A percentile compares a stretch with the other conserved stretches of the same genome.
Evolutionary conservation across 768 basidiomycete genomes (phyloP).

Genomic region (Coprinellus aureogranulatus): DNA sequence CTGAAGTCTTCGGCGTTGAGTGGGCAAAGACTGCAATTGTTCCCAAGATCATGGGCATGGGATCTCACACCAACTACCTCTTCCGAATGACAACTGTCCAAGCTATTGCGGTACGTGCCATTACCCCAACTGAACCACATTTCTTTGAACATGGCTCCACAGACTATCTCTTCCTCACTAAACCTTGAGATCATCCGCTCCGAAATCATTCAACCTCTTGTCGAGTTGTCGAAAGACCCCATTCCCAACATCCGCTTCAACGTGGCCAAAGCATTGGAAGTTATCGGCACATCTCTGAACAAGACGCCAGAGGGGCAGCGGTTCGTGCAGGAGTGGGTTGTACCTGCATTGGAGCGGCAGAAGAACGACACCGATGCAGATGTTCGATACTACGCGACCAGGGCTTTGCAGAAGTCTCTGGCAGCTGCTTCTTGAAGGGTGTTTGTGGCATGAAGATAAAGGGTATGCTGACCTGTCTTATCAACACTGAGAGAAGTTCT

Average conservation of each 20-base stretch:
- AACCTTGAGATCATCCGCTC: conserved; percentile 78
- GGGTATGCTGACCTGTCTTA: neutral
- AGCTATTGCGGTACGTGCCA: conserved; percentile 81
- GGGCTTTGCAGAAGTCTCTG: conserved; percentile 64
- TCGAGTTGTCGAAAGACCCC: conserved; percentile 80
- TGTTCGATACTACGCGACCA: conserved; percentile 89
- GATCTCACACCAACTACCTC: conserved; percentile 92
- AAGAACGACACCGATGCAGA: conserved; percentile 91
- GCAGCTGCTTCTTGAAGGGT: conserved; percentile 11
- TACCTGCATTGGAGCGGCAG: conserved; percentile 83
- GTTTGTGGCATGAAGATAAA: neutral
- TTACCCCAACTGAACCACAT: conserved; percentile 10
- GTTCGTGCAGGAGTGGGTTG: conserved; percentile 68
- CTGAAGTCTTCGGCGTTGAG: conserved; percentile 97
- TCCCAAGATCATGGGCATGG: conserved; percentile 97
- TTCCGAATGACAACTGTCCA: conserved; percentile 99
- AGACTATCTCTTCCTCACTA: conserved; percentile 95
- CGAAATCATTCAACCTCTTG: conserved; percentile 80
- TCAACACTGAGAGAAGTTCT: neutral
- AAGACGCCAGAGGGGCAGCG: conserved; percentile 65
- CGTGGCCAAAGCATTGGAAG: conserved; percentile 92
- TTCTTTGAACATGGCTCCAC: conserved; percentile 7
- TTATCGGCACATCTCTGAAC: conserved; percentile 72
- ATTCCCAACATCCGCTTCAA: conserved; percentile 99
- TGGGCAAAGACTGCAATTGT: conserved; percentile 95